Conservation (phyloP, 148 eudicot genomes). For the Fallopia convolvulus region DNA sequence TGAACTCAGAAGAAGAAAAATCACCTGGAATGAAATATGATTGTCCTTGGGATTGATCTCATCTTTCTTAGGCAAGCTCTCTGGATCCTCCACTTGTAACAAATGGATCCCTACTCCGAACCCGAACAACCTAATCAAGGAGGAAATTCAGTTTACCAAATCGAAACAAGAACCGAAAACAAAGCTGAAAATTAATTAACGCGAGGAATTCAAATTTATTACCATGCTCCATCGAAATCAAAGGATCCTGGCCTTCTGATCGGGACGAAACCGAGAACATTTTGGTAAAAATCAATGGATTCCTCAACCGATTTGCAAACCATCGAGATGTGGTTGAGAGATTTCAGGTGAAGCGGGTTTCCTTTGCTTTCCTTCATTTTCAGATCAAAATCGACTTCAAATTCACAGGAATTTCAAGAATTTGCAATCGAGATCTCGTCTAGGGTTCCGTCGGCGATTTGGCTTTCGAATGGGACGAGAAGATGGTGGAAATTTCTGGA, state of each 20-base stretch:
- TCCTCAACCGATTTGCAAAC: slow-evolving; percentile 22
- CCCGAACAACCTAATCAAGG: slow-evolving; percentile 44
- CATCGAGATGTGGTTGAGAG: slow-evolving; percentile 23
- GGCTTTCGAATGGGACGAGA: background rate
- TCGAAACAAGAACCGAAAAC: background rate
- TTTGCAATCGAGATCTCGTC: background rate
- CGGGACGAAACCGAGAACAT: slow-evolving; percentile 21
- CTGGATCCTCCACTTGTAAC: slow-evolving; percentile 26
- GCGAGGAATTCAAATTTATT: background rate
- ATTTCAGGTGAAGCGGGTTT: slow-evolving; percentile 20
- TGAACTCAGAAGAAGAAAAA: background rate
- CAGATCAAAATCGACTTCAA: background rate
- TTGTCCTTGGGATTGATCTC: slow-evolving; percentile 66
- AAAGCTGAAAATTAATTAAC: background rate
- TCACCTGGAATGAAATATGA: slow-evolving; percentile 62
- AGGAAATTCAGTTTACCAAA: background rate
- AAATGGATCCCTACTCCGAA: slow-evolving; percentile 71
- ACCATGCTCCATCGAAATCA: slow-evolving; percentile 20
- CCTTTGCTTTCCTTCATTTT: slow-evolving; percentile 5
- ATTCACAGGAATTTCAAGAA: background rate
- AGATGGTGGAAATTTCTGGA: background rate
- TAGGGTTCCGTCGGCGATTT: background rate
- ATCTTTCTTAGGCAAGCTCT: slow-evolving; percentile 29
- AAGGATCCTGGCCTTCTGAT: slow-evolving; percentile 22
- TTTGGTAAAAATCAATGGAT: slow-evolving; percentile 18